Percentiles rank a stretch among this genome's conserved stretches.
phyloP scores from a whole-genome alignment of 2,329 filamentous ascomycete species.

The Lasiodiplodia sp. region DNA sequence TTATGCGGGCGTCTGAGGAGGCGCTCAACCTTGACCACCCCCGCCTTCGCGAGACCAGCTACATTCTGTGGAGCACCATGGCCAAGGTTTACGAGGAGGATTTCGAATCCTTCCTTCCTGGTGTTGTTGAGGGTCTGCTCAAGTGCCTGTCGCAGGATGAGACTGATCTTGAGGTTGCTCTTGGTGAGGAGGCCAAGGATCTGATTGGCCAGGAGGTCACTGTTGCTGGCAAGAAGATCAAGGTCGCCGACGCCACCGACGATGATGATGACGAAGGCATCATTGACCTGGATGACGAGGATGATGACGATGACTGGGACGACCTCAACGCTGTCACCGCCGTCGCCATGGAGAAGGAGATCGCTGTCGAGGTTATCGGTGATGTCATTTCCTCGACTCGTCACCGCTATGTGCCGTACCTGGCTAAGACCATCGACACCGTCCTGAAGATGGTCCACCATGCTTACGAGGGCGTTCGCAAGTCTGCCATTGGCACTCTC shows the following conservation, averaged over 20 bases:
- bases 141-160: conserved; percentile 90
- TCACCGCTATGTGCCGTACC: conserved; percentile 79
- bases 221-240: conserved; percentile 84
- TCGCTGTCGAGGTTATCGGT: conserved; percentile 91
- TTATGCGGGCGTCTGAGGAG: conserved; percentile 94
- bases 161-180: conserved; percentile 76
- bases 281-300: conserved; percentile 70
- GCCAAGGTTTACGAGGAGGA: conserved; percentile 91
- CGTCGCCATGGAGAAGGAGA: conserved; percentile 94
- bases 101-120: conserved; percentile 78
- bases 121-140: conserved; percentile 81
- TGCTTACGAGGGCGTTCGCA: conserved; percentile 90
- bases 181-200: conserved; percentile 76
- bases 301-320: conserved; percentile 85
- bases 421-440: conserved; percentile 85
- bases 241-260: conserved; percentile 70
- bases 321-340: conserved; percentile 85
- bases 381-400: conserved; percentile 91
- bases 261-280: conserved; percentile 69
- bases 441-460: conserved; percentile 85
- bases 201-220: conserved; percentile 79
- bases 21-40: conserved; percentile 88
- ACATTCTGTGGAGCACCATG: conserved; percentile 94
- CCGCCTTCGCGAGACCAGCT: conserved; percentile 92
- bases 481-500: conserved; percentile 87